These are phyloP conservation scores for Arachis monticola DNA, from an alignment of 331 rosid species.

Conservation along the genomic window DNA sequence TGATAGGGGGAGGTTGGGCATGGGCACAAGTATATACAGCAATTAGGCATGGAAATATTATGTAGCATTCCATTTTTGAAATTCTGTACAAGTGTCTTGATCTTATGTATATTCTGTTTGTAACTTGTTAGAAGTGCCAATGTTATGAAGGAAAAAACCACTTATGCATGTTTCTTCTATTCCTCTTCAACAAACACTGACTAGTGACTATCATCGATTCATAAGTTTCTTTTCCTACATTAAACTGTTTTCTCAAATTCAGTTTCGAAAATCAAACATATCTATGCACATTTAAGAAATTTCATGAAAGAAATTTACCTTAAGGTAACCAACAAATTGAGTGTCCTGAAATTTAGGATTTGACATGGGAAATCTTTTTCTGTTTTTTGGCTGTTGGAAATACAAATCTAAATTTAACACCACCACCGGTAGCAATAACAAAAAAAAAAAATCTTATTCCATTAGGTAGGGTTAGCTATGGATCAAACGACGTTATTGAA, in stretches of 20 bases:
- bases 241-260: neutral
- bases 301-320: no score
- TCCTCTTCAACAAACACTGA: no score
- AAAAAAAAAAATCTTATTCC: no score
- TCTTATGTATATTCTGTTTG: conserved; percentile 33
- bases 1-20: conserved; percentile 15
- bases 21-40: neutral
- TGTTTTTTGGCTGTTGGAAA: no score
- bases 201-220: neutral
- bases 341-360: no score
- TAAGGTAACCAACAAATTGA: no score
- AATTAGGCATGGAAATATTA: neutral
- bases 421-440: no score
- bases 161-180: no score
- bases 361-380: neutral
- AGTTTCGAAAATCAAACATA: neutral
- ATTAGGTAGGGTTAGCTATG: no score
- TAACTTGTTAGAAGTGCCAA: conserved; percentile 27
- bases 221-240: neutral
- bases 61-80: conserved; percentile 15
- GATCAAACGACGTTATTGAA: no score
- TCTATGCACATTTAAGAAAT: neutral
- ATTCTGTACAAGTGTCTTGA: conserved; percentile 17
- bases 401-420: no score
- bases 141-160: no score